Evolutionary conservation across 2,329 filamentous ascomycete genomes (phyloP), one percentile per base, ranked within the genome.

Genomic region (Phaeosphaeriaceae sp.): DNA sequence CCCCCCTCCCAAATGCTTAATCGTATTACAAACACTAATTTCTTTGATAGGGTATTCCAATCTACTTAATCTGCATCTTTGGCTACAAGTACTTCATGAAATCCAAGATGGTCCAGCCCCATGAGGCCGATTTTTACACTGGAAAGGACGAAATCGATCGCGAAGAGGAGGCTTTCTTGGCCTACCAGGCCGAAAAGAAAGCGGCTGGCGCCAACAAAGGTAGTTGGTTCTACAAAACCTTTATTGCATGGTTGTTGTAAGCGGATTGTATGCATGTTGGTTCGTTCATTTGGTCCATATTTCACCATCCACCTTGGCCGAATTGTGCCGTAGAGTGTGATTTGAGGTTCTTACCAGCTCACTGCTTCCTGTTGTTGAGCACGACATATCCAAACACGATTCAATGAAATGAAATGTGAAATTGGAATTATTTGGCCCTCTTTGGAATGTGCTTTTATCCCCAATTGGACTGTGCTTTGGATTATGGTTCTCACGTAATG

Each of bases 141-240:
- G 88, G 87, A 63, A 91, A 90, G 77, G 87, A 87, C 44, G 79
- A 83, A 51, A 88, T 90, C 57, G 88, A 90, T 72, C 79, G 83
- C 7, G 87, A 91, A 65, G 88, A 92, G 75, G 81, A 83, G 51
- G 85, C 84, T 54, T 91, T 87, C 74, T 62, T 89, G 46, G 86
- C 82, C 9, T 66, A 67, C n/a, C 72, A 83, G 68, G 81, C 77
- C 2, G 74, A 74, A 30, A 71, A 67, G 56, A 63, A 67, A 17
- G 70, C 63, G n/a, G 39, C 46, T 26, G 68, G 72, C 42, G 66
- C 70, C 36, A 65, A 69, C 23, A 50, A 60, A 1, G 75, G 75
- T 1, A 64, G 68, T 30, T 79, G 77, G 77, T 86, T 87, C 68
- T 87, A 87, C 67, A 74, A 73, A 44, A 80, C 61, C 2, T 87